phyloP scores from a whole-genome alignment of 768 basidiomycete genomes.

The Leccinum arenicola region DNA sequence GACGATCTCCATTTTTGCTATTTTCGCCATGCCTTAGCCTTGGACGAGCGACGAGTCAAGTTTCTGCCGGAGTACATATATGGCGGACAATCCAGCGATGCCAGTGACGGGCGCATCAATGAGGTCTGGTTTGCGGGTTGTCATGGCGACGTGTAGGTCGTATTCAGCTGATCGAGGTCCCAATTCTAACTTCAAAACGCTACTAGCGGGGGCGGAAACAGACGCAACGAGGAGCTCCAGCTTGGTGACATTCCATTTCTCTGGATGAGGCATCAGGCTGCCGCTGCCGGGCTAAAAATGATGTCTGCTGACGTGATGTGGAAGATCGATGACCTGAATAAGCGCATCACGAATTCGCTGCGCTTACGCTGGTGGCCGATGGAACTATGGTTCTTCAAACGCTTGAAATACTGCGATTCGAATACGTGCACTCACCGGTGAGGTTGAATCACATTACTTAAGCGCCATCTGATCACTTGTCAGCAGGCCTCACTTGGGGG shows the following conservation, averaged over 20 bases:
- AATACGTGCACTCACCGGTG: slow-evolving; percentile 21
- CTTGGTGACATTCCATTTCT: slow-evolving; percentile 27
- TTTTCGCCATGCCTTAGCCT: slow-evolving; percentile 46
- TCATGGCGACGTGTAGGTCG: slow-evolving; percentile 38
- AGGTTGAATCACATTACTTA: not conserved
- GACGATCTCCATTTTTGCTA: slow-evolving; percentile 33
- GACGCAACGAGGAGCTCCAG: slow-evolving; percentile 23
- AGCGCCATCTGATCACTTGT: slow-evolving; percentile 1
- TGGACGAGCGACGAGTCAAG: slow-evolving; percentile 47
- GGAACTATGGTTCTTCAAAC: slow-evolving; percentile 24
- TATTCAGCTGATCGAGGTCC: not conserved
- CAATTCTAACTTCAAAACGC: not conserved
- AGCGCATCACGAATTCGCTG: slow-evolving; percentile 19
- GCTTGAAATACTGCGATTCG: slow-evolving; percentile 25
- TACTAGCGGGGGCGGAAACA: slow-evolving; percentile 27
- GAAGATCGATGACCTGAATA: slow-evolving; percentile 28
- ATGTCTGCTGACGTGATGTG: slow-evolving; percentile 24
- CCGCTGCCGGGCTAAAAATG: slow-evolving; percentile 22
- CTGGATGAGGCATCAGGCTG: slow-evolving; percentile 32
- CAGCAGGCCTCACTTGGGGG: slow-evolving; percentile 27
- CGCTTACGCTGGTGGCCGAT: slow-evolving; percentile 21
- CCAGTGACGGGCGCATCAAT: slow-evolving; percentile 27
- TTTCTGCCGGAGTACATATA: slow-evolving; percentile 43
- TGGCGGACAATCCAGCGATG: slow-evolving; percentile 18
- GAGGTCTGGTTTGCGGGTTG: slow-evolving; percentile 45